Percentiles rank a stretch among this genome's conserved stretches.
Conservation (phyloP, 106 monocot genomes). For the Gastrodia elata region DNA sequence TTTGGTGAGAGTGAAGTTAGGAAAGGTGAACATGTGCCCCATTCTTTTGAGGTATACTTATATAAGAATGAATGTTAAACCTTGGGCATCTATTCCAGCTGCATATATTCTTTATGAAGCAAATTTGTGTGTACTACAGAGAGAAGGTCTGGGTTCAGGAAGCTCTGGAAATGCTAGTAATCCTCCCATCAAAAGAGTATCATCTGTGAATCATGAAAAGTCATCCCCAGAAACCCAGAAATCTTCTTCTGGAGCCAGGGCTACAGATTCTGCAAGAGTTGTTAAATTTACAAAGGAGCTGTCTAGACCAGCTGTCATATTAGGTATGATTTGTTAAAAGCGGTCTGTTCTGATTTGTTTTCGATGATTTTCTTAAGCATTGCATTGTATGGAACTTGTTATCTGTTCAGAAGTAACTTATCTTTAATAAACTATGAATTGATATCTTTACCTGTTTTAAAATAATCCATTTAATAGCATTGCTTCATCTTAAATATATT, state of each 20-base stretch:
- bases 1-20: slow-evolving; percentile 40
- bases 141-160: slow-evolving; percentile 30
- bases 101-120: slow-evolving; percentile 2
- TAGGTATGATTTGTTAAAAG: slow-evolving; percentile 42
- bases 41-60: slow-evolving; percentile 51
- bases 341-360: neutral
- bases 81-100: slow-evolving; percentile 3
- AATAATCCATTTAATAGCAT: neutral
- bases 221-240: slow-evolving; percentile 34
- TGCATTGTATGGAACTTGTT: neutral
- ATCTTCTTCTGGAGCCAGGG: slow-evolving; percentile 59
- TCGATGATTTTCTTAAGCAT: neutral
- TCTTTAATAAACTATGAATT: neutral
- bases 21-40: slow-evolving; percentile 19
- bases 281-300: slow-evolving; percentile 75
- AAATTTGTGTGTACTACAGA: slow-evolving; percentile 24
- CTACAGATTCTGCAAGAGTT: slow-evolving; percentile 90
- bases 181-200: slow-evolving; percentile 29
- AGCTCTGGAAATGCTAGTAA: slow-evolving; percentile 16
- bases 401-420: neutral
- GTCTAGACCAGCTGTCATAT: slow-evolving; percentile 62
- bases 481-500: neutral
- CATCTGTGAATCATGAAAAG: slow-evolving; percentile 22
- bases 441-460: neutral
- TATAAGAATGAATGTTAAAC: neutral